phyloP scores from a whole-genome alignment of 23 red algal genomes.

The Gracilaria vermiculophylla region DNA sequence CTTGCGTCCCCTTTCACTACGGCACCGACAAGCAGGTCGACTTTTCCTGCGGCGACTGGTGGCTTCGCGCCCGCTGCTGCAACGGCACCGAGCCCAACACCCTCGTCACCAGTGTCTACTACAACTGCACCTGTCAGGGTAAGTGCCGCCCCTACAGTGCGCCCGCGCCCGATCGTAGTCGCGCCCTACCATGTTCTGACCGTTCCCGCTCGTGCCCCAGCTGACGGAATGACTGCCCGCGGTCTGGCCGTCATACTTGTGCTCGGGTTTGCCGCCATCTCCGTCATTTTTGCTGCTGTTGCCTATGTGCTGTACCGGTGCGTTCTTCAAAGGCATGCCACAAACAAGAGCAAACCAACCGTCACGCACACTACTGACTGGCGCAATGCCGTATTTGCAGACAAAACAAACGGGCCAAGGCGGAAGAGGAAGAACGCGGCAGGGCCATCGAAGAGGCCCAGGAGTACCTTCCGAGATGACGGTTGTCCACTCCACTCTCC shows the following conservation, averaged over 20 bases:
- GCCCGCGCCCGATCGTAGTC: background rate
- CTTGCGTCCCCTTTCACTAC: constrained; percentile 5
- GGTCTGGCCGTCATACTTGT: constrained; percentile 34
- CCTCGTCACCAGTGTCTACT: constrained; percentile 41
- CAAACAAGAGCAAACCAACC: background rate
- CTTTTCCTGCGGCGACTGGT: constrained; percentile 60
- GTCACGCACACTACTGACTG: constrained; percentile 30
- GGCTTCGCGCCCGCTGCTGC: constrained; percentile 56
- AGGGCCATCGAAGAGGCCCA: constrained; percentile 63
- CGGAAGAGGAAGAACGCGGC: constrained; percentile 49
- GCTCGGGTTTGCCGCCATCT: constrained; percentile 19
- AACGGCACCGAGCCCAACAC: constrained; percentile 40
- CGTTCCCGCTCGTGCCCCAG: background rate
- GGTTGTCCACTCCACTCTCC: constrained; percentile 8
- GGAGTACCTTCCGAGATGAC: constrained; percentile 63
- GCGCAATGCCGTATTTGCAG: constrained; percentile 16
- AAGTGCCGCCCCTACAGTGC: background rate
- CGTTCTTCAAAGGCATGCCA: background rate
- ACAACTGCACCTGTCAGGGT: constrained; percentile 41
- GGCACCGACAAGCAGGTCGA: constrained; percentile 29
- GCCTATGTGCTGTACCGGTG: constrained; percentile 56
- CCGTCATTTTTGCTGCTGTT: constrained; percentile 20
- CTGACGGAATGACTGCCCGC: constrained; percentile 27
- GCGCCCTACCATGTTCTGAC: no score
- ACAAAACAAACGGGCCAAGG: constrained; percentile 42